phyloP scores from a whole-genome alignment of 805 yeast species.

The Candida patagonica region DNA sequence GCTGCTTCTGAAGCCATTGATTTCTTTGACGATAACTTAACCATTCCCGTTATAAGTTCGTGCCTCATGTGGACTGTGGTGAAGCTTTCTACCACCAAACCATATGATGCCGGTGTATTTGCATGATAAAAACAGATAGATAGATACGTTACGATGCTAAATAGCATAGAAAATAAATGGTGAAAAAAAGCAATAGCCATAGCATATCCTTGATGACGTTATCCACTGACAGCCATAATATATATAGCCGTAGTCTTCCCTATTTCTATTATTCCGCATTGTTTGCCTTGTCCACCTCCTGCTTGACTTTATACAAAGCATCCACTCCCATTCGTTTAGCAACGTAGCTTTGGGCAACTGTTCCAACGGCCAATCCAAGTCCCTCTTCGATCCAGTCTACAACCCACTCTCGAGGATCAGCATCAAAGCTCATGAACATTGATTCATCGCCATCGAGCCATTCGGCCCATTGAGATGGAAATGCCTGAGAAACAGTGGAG shows the following conservation, averaged over 20 bases:
- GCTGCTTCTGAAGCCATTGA: slow-evolving; percentile 81
- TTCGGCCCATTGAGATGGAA: slow-evolving; percentile 84
- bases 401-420: slow-evolving; percentile 79
- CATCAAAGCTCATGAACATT: slow-evolving; percentile 35
- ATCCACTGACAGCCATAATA: too few species aligned
- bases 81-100: slow-evolving; percentile 16
- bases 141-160: not conserved
- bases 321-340: slow-evolving; percentile 74
- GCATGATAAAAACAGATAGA: slow-evolving; percentile 1
- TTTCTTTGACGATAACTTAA: slow-evolving; percentile 83
- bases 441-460: slow-evolving; percentile 58
- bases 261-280: too few species aligned
- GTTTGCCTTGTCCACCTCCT: not conserved
- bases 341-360: slow-evolving; percentile 83
- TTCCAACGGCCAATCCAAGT: slow-evolving; percentile 69
- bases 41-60: slow-evolving; percentile 85
- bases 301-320: slow-evolving; percentile 7
- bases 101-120: slow-evolving; percentile 11
- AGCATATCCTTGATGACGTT: not conserved
- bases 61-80: slow-evolving; percentile 47
- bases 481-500: slow-evolving; percentile 75
- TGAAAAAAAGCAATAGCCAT: too few species aligned
- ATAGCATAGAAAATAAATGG: not conserved
- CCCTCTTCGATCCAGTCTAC: slow-evolving; percentile 74
- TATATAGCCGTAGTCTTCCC: too few species aligned